These are phyloP conservation scores for Trebouxia sp. DNA, from an alignment of 139 green algal species.

Conservation along the genomic window DNA sequence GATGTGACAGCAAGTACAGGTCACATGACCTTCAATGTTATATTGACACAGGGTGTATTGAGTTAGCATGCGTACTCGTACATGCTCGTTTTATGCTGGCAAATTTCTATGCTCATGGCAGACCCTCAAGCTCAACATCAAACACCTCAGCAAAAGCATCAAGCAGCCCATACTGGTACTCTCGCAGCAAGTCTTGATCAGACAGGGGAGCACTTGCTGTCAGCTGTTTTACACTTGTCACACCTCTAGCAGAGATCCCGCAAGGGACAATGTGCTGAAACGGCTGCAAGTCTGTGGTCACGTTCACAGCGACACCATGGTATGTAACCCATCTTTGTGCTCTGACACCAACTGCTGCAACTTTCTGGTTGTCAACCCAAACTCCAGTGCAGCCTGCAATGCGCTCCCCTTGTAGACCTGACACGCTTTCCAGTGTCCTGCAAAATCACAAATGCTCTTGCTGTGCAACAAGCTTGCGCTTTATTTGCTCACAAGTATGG, in stretches of 20 bases:
- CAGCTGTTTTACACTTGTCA: constrained; percentile 46
- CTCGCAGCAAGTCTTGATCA: constrained; percentile 41
- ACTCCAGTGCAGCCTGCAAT: constrained; percentile 75
- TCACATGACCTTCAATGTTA: no score
- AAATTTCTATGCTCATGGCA: no score
- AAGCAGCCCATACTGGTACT: constrained; percentile 72
- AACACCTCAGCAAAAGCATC: constrained; percentile 70
- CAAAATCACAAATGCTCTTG: background rate
- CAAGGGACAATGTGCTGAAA: constrained; percentile 80
- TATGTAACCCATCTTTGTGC: constrained; percentile 76
- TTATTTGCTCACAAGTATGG: no score
- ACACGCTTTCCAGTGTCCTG: constrained; percentile 51
- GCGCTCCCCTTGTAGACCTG: constrained; percentile 54
- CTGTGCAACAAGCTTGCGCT: no score
- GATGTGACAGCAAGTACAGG: no score
- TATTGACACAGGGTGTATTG: no score
- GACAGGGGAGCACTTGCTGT: background rate
- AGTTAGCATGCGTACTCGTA: no score
- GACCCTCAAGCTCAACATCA: constrained; percentile 54
- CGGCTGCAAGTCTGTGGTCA: constrained; percentile 57
- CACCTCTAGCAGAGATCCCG: constrained; percentile 60
- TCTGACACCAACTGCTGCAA: constrained; percentile 78
- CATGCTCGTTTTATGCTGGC: no score
- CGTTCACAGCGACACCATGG: constrained; percentile 82
- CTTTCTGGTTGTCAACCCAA: constrained; percentile 67